Percentiles rank a stretch among this genome's conserved stretches.
These are phyloP conservation scores for Diplodia scrobiculata DNA, from an alignment of 2,329 filamentous ascomycete species.

Conservation along the genomic window DNA sequence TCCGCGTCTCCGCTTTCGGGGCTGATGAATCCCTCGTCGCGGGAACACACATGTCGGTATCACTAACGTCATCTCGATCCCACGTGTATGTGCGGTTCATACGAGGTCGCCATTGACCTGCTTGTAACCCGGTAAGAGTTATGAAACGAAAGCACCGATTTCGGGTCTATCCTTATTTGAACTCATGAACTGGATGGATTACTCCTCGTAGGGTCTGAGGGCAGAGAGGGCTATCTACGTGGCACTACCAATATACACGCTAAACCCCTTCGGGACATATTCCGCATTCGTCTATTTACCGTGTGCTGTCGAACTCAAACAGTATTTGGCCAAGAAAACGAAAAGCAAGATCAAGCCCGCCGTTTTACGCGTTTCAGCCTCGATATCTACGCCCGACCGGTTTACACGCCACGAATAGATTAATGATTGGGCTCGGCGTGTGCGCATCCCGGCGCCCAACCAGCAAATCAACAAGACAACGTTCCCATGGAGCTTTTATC, in stretches of 20 bases:
- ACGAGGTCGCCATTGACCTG: not conserved
- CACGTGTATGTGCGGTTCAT: not conserved
- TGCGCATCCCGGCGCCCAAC: too few species aligned
- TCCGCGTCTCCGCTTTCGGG: too few species aligned
- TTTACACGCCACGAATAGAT: not conserved
- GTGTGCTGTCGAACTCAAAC: too few species aligned
- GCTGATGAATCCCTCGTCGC: too few species aligned
- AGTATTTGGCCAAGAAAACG: not conserved
- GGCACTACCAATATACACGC: too few species aligned
- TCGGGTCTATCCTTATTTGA: not conserved
- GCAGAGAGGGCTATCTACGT: too few species aligned
- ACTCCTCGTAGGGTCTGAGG: too few species aligned
- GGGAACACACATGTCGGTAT: too few species aligned
- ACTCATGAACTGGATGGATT: too few species aligned
- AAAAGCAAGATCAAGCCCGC: not conserved
- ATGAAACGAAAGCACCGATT: not conserved
- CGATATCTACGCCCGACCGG: not conserved
- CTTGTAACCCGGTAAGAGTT: not conserved
- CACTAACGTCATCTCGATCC: not conserved
- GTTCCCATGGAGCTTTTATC: not conserved
- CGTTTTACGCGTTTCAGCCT: not conserved
- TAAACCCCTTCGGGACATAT: too few species aligned
- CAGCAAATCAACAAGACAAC: too few species aligned
- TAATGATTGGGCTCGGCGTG: not conserved
- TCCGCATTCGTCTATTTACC: too few species aligned